A percentile compares a stretch with the other conserved stretches of the same genome.
These are phyloP conservation scores for Acidomyces sp. DNA, from an alignment of 495 filamentous ascomycete species.

Conservation along the genomic window DNA sequence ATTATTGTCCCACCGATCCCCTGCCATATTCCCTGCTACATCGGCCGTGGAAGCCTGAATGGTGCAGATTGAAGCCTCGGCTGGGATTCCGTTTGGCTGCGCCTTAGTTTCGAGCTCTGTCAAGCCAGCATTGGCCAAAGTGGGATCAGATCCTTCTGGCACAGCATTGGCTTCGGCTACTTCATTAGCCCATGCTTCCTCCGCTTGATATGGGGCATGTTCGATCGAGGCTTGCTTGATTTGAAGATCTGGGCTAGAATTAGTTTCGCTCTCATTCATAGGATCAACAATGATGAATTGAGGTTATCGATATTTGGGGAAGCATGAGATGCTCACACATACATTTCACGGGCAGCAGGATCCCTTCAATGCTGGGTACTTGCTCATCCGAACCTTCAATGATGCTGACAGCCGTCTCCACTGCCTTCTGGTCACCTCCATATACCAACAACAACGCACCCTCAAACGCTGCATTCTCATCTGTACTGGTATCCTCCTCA, in stretches of 20 bases:
- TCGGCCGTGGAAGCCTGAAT: conserved; percentile 43
- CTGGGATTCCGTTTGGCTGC: conserved; percentile 24
- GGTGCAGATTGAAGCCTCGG: conserved; percentile 33
- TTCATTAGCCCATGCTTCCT: conserved; percentile 35
- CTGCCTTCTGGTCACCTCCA: conserved; percentile 66
- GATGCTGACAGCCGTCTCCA: conserved; percentile 70
- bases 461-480: conserved; percentile 79
- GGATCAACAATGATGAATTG: too few relatives aligned
- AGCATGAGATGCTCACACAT: too few relatives aligned
- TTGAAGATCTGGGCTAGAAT: conserved; percentile 42
- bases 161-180: conserved; percentile 36
- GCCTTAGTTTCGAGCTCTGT: conserved; percentile 51
- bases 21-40: conserved; percentile 28
- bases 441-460: conserved; percentile 81
- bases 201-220: conserved; percentile 34
- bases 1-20: conserved; percentile 53
- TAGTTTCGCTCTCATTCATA: conserved; percentile 9
- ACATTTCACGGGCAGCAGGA: conserved; percentile 63
- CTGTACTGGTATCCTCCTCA: conserved; percentile 45
- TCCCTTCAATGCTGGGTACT: conserved; percentile 50
- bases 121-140: conserved; percentile 58
- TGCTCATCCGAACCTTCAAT: conserved; percentile 68
- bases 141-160: conserved; percentile 52
- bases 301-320: too few relatives aligned
- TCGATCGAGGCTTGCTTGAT: conserved; percentile 50